Base-by-base conservation (phyloP, 2,329 filamentous ascomycete genomes). In the Diaporthe humulicola region DNA sequence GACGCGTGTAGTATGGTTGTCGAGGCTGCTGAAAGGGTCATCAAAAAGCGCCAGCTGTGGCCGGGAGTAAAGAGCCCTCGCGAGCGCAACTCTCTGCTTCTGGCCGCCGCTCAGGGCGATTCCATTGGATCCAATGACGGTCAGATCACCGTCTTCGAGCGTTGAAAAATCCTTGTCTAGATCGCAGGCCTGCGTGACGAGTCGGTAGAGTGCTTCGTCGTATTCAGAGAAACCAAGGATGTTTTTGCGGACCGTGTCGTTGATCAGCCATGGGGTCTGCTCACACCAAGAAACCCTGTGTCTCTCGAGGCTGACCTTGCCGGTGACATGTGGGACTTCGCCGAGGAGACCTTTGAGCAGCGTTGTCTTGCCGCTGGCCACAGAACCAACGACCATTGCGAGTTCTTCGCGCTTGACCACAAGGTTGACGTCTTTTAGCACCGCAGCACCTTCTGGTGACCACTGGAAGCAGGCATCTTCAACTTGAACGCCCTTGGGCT, bases 1-100 rank as follows among this genome's bases (percentile, higher is more conserved):
- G 2, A 80, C 76, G 9, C 82, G 78, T 15, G 85, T 81, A 0
- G 88, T 90, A 5, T 83, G 79, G 1, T 82, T 81, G 73, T 88
- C 87, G 2, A 89, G 81, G 0, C 83, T 85, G 64, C 86, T 86
- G 48, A 89, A 84, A 0, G 83, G 79, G 70, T 89, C 87, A 73
- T 90, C 88, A 0, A 89, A 78, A 4, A 90, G 42, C 1, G 87
- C 25, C 0, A 88, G 79, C 1, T 82, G 77, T 9, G 78, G 80
- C 12, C 81, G 76, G 1, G 84, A 81, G 74, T 87, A 90, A 0
- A 89, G 78, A 1, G 87, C 87, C 22, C 88, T 82, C 4, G 88
- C 87, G 1, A 89, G 78, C n/a, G 56, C 80, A 45, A 82, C 76
- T 2, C 81, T 76, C 64, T 82, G 80, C 54, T 78, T 80, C 71